phyloP scores from a whole-genome alignment of 768 basidiomycete genomes.

The Boletus bicolor region DNA sequence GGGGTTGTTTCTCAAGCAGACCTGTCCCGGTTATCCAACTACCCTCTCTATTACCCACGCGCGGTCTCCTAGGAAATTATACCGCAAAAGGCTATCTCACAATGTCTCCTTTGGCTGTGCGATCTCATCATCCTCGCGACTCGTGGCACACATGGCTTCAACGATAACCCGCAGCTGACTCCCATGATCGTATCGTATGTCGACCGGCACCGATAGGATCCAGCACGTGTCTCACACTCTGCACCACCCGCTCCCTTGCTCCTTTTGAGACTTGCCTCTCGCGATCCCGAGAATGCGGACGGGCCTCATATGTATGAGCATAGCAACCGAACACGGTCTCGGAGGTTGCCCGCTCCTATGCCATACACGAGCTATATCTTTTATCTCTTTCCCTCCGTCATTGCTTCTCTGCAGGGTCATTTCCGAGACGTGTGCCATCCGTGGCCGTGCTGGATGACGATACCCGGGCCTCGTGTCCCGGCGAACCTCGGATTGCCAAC shows the following conservation, averaged over 20 bases:
- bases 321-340: too few relatives aligned
- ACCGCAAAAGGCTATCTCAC: slow-evolving; percentile 3
- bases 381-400: slow-evolving; percentile 1
- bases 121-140: too few relatives aligned
- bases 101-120: background rate
- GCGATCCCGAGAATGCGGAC: too few relatives aligned
- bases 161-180: too few relatives aligned
- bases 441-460: background rate
- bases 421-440: background rate
- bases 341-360: background rate
- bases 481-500: background rate
- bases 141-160: too few relatives aligned
- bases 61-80: slow-evolving; percentile 32
- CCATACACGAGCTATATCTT: background rate
- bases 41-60: slow-evolving; percentile 14
- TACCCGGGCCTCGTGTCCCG: slow-evolving; percentile 5
- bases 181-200: background rate
- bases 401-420: slow-evolving; percentile 7
- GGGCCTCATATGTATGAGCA: background rate
- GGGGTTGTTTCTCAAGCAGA: slow-evolving; percentile 17
- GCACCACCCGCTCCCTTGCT: too few relatives aligned
- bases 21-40: slow-evolving; percentile 4
- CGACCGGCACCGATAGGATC: background rate
- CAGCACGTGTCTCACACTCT: too few relatives aligned
- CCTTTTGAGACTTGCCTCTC: too few relatives aligned